phyloP scores from a whole-genome alignment of 2,329 filamentous ascomycete species.

The Neocucurbitaria cava region DNA sequence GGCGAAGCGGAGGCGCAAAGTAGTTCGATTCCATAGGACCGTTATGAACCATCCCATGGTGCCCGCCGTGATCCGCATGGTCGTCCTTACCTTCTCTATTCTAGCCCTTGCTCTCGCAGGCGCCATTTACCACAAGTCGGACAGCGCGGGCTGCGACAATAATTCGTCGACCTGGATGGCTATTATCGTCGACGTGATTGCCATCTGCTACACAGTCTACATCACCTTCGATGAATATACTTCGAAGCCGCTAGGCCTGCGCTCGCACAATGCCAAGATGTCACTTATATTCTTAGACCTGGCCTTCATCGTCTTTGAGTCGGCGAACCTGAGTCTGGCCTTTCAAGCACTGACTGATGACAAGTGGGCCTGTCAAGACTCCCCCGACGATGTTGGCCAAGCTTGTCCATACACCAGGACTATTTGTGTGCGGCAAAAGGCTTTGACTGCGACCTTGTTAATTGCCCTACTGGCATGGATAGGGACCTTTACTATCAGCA shows the following conservation, averaged over 20 bases:
- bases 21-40: slow-evolving; percentile 69
- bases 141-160: slow-evolving; percentile 49
- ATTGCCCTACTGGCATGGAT: slow-evolving; percentile 89
- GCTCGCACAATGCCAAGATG: slow-evolving; percentile 83
- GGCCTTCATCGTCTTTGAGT: slow-evolving; percentile 97
- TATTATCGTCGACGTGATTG: slow-evolving; percentile 85
- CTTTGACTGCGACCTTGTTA: slow-evolving; percentile 78
- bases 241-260: slow-evolving; percentile 87
- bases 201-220: slow-evolving; percentile 88
- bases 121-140: slow-evolving; percentile 68
- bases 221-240: slow-evolving; percentile 98
- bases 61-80: slow-evolving; percentile 81
- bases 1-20: slow-evolving; percentile 59
- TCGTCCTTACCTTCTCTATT: slow-evolving; percentile 82
- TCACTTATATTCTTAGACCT: slow-evolving; percentile 89
- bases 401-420: slow-evolving; percentile 39
- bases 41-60: slow-evolving; percentile 84
- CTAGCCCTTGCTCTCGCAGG: slow-evolving; percentile 80
- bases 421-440: slow-evolving; percentile 70
- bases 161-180: slow-evolving; percentile 81
- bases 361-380: slow-evolving; percentile 58
- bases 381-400: slow-evolving; percentile 4
- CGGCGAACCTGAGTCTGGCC: slow-evolving; percentile 87
- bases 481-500: slow-evolving; percentile 84
- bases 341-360: slow-evolving; percentile 79